These are phyloP conservation scores for Zychaea mexicana DNA, from an alignment of 371 early-diverging fungal species.

Conservation along the genomic window DNA sequence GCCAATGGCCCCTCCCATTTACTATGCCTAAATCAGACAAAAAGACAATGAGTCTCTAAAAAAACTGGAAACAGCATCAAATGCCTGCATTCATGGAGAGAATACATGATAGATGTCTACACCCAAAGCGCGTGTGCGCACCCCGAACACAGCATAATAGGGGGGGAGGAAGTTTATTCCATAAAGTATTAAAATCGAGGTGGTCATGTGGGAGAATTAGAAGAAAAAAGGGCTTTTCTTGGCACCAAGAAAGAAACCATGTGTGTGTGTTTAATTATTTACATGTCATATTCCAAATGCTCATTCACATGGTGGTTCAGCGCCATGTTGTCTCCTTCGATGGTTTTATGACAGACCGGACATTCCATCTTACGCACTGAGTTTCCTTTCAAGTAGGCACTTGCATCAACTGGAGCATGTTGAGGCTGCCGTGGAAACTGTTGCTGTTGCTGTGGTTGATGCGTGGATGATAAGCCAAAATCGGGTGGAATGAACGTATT, in stretches of 20 bases:
- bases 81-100: no score
- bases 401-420: conserved; percentile 44
- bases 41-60: no score
- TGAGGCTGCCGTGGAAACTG: conserved; percentile 17
- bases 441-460: conserved; percentile 13
- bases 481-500: conserved; percentile 38
- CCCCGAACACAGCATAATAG: no score
- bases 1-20: no score
- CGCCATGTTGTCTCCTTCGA: conserved; percentile 53
- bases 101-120: no score
- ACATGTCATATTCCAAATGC: conserved; percentile 27
- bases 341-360: conserved; percentile 46
- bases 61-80: no score
- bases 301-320: conserved; percentile 55
- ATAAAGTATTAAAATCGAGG: no score
- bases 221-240: no score
- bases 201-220: no score
- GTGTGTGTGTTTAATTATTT: neutral
- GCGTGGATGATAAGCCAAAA: conserved; percentile 29
- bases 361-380: conserved; percentile 44
- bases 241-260: neutral
- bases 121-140: no score
- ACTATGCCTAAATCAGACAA: no score
- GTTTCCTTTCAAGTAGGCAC: conserved; percentile 28
- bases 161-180: no score